phyloP scores from a whole-genome alignment of 1,284 basidiomycete genomes.

The Apiotrichum gamsii region DNA sequence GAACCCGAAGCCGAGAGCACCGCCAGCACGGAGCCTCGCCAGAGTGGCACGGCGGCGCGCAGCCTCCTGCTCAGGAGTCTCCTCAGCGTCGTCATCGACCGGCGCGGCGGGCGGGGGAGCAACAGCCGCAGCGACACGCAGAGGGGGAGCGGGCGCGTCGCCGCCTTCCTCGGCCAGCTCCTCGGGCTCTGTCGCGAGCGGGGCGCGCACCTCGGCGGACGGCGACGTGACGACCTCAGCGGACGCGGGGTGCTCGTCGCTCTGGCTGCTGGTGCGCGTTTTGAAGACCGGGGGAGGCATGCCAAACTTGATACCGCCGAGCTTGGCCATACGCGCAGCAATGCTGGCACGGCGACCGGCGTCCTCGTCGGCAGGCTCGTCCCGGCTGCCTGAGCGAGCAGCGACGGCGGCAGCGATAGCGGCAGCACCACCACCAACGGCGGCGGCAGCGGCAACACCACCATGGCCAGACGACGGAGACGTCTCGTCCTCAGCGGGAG shows the following conservation, averaged over 20 bases:
- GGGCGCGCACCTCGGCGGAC: background rate
- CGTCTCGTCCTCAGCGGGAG: background rate
- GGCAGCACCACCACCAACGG: background rate
- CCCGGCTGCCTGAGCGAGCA: background rate
- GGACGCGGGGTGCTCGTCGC: conserved; percentile 10
- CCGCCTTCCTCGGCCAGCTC: conserved; percentile 1
- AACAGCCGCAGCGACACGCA: background rate
- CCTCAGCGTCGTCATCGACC: conserved; percentile 23
- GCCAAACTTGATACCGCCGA: conserved; percentile 77
- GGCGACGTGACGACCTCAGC: background rate
- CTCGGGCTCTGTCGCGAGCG: conserved; percentile 1
- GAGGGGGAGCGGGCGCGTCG: conserved; percentile 1
- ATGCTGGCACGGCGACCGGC: conserved; percentile 67
- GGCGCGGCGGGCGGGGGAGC: background rate
- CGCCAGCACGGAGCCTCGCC: conserved; percentile 43
- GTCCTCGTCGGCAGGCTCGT: conserved; percentile 1
- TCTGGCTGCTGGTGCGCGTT: conserved; percentile 9
- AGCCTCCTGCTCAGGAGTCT: conserved; percentile 44
- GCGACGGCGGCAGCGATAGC: too few relatives aligned
- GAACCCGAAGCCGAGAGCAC: conserved; percentile 44
- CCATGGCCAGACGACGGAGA: too few relatives aligned
- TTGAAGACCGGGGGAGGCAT: conserved; percentile 45
- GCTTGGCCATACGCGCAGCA: conserved; percentile 80
- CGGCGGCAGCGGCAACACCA: conserved; percentile 6
- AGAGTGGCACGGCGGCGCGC: conserved; percentile 40